phyloP scores from a whole-genome alignment of 169 alveolate genomes.

The Plasmodium chabaudi region DNA sequence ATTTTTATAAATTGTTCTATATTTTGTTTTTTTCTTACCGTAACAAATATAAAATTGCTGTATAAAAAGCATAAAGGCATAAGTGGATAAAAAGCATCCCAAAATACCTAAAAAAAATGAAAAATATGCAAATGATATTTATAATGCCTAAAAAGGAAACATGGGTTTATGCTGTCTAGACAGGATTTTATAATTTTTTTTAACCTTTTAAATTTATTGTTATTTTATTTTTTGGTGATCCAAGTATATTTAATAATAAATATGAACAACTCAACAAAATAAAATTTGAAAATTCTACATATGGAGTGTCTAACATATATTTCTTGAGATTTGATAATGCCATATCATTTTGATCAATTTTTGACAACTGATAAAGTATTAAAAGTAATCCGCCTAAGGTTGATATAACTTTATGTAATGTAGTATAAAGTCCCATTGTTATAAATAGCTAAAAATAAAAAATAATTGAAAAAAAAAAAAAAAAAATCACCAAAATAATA shows the following conservation, averaged over 20 bases:
- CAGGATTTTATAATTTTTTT: neutral
- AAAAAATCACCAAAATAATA: neutral
- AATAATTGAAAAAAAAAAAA: conserved; percentile 16
- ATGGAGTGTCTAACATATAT: conserved; percentile 22
- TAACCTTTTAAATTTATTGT: conserved; percentile 44
- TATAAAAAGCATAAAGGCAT: conserved; percentile 10
- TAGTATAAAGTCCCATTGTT: conserved; percentile 31
- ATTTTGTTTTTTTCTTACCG: conserved; percentile 3
- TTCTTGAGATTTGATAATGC: neutral
- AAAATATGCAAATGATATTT: neutral
- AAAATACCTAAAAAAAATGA: conserved; percentile 26
- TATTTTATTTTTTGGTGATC: conserved; percentile 23
- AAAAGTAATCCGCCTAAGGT: conserved; percentile 47
- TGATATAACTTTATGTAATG: conserved; percentile 40
- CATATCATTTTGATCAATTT: conserved; percentile 8
- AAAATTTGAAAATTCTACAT: conserved; percentile 33
- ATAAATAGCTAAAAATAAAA: conserved; percentile 1
- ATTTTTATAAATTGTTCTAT: too few species aligned
- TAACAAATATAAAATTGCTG: conserved; percentile 16
- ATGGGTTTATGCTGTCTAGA: too few species aligned
- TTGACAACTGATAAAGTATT: conserved; percentile 17
- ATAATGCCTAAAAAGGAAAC: too few species aligned
- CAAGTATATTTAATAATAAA: conserved; percentile 29
- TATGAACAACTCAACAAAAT: conserved; percentile 22
- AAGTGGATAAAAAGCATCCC: conserved; percentile 41